A percentile compares a stretch with the other conserved stretches of the same genome.
Evolutionary conservation across 192 early-diverging fungal genomes (phyloP).

Genomic region (Podila verticillata): DNA sequence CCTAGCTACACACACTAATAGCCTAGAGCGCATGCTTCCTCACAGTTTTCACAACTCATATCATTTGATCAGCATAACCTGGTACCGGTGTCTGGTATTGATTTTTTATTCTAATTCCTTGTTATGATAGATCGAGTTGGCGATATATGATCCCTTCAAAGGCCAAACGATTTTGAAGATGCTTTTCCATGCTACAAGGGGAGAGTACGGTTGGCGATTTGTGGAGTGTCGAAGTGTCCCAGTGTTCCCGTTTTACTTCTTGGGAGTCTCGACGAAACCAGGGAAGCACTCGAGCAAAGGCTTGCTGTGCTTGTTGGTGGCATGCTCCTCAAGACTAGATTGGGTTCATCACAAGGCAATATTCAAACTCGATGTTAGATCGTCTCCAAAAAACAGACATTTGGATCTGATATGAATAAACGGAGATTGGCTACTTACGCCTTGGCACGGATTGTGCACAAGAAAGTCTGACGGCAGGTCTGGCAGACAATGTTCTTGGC

Average conservation of each 20-base stretch:
- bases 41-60: too few species aligned
- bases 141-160: too few species aligned
- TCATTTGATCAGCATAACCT: too few species aligned
- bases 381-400: neutral
- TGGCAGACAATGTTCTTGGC: constrained; percentile 84
- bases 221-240: too few species aligned
- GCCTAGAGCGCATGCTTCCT: too few species aligned
- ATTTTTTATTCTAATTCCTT: too few species aligned
- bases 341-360: neutral
- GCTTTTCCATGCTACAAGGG: neutral
- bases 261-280: constrained; percentile 57
- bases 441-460: constrained; percentile 80
- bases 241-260: constrained; percentile 32
- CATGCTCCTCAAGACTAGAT: constrained; percentile 72
- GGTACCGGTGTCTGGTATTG: too few species aligned
- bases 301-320: constrained; percentile 81
- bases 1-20: too few species aligned
- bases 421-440: constrained; percentile 56
- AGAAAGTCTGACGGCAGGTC: constrained; percentile 82
- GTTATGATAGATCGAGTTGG: too few species aligned
- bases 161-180: too few species aligned
- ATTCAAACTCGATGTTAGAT: neutral
- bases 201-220: neutral
- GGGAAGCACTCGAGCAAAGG: constrained; percentile 82
- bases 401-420: too few species aligned